These are phyloP conservation scores for Blepharisma undulans DNA, from an alignment of 169 alveolate genomes.

Conservation along the genomic window DNA sequence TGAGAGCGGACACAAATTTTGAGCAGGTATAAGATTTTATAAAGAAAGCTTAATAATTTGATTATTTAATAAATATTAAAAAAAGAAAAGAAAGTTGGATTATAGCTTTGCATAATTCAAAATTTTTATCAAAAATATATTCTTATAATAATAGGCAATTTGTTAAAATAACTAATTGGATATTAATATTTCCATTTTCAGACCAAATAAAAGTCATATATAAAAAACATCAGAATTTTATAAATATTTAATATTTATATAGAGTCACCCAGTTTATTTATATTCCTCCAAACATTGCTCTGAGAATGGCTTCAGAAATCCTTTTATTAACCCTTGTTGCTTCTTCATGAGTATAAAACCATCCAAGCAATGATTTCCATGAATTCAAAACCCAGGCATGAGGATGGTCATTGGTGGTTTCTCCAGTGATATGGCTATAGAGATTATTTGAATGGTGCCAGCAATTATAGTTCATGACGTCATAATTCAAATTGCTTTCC, in stretches of 20 bases:
- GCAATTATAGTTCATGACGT: not conserved
- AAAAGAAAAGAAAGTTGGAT: too few relatives aligned
- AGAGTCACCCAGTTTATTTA: not conserved
- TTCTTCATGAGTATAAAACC: not conserved
- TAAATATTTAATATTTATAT: too few relatives aligned
- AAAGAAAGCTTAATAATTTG: too few relatives aligned
- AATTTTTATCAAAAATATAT: too few relatives aligned
- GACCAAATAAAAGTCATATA: not conserved
- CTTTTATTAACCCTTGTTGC: not conserved
- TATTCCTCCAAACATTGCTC: not conserved
- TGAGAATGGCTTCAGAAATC: not conserved
- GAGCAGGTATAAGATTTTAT: not conserved
- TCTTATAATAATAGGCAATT: too few relatives aligned
- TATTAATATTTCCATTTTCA: too few relatives aligned
- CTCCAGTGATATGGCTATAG: not conserved
- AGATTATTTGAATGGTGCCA: conserved; percentile 19
- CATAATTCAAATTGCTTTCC: not conserved
- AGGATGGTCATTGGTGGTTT: not conserved
- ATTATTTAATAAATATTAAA: too few relatives aligned
- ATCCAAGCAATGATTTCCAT: not conserved
- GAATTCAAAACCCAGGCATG: not conserved
- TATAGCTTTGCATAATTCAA: too few relatives aligned
- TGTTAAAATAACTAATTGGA: too few relatives aligned
- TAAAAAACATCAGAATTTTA: too few relatives aligned
- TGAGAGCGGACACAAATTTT: not conserved